phyloP scores from a whole-genome alignment of 768 basidiomycete species.

The Asterophora lycoperdoides region DNA sequence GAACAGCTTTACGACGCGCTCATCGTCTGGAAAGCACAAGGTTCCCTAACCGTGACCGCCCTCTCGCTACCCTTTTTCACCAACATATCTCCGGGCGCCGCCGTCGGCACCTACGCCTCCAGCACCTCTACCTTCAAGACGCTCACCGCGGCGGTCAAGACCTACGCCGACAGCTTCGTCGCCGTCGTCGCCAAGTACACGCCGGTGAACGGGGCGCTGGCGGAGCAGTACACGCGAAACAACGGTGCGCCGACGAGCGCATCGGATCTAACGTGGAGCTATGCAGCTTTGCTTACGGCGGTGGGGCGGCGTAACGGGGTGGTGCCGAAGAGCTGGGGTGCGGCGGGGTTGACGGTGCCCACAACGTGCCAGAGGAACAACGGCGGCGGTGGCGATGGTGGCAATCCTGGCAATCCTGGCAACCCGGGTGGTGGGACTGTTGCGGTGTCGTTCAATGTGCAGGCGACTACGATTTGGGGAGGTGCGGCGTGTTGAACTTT shows the following conservation, averaged over 20 bases:
- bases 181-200: constrained; percentile 56
- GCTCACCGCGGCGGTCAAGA: constrained; percentile 44
- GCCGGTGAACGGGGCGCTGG: constrained; percentile 52
- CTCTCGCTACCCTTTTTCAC: constrained; percentile 70
- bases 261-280: constrained; percentile 71
- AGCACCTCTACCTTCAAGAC: constrained; percentile 43
- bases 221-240: constrained; percentile 57
- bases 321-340: constrained; percentile 59
- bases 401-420: too few relatives aligned
- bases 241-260: constrained; percentile 56
- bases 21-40: constrained; percentile 55
- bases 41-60: constrained; percentile 48
- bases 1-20: constrained; percentile 75
- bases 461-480: constrained; percentile 54
- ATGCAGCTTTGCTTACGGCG: constrained; percentile 62
- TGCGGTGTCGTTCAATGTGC: constrained; percentile 60
- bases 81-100: constrained; percentile 45
- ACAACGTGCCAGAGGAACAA: constrained; percentile 34
- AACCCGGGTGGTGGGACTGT: constrained; percentile 27
- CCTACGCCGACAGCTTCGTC: constrained; percentile 66
- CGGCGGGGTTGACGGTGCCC: constrained; percentile 48
- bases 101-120: constrained; percentile 49
- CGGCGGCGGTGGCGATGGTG: constrained; percentile 13
- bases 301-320: constrained; percentile 48
- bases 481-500: constrained; percentile 34